Base-by-base conservation (phyloP, 2,329 filamentous ascomycete genomes). In the Aureobasidium sp. region DNA sequence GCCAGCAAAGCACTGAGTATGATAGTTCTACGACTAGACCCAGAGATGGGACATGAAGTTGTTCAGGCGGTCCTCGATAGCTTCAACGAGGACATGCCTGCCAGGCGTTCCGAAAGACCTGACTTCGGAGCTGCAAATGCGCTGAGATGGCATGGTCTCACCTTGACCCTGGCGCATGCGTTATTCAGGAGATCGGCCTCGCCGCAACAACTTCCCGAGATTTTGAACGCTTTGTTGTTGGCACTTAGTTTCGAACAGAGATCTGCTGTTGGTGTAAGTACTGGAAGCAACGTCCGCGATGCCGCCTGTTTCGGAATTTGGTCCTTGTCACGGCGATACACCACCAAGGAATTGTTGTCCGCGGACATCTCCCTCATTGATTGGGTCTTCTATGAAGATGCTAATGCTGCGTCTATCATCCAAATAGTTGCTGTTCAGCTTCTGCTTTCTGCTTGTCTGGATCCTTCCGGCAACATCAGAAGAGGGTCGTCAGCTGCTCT, bases 291-390 rank as follows among this genome's bases (percentile, higher is more conserved):
- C 67, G 92, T 99, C 16, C 85, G 94, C 49, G 94, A 99, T 76
- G 93, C 94, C 13, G 91, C 94, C 3, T 97, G 92, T 72, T 99
- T 97, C 72, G 94, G 94, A 7, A 87, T 97, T 29, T 99, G 94
- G 94, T 89, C 92, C 1, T 74, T 97, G 8, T 90, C 93, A 27
- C 83, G 94, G 60, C 87, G 93, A 60, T 99, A 97, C 69, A 86
- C 84, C 1, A 96, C 91, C 0, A 70, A 78, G 0, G 93, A 97
- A 72, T 80, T 97, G 7, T 78, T 88, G 11, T 78, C 79, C 0
- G 82, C 95, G 1, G 77, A 83, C n/a, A 54, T 59, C 32, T 49
- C 45, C 5, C 16, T 58, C 2, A 44, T 58, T 25, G 30, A 15
- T 13, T 29, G 42, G 1, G 30, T 41, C 4, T 39, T 41, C 45